phyloP scores from a whole-genome alignment of 2,329 filamentous ascomycete genomes.

The Monosporascus ibericus region DNA sequence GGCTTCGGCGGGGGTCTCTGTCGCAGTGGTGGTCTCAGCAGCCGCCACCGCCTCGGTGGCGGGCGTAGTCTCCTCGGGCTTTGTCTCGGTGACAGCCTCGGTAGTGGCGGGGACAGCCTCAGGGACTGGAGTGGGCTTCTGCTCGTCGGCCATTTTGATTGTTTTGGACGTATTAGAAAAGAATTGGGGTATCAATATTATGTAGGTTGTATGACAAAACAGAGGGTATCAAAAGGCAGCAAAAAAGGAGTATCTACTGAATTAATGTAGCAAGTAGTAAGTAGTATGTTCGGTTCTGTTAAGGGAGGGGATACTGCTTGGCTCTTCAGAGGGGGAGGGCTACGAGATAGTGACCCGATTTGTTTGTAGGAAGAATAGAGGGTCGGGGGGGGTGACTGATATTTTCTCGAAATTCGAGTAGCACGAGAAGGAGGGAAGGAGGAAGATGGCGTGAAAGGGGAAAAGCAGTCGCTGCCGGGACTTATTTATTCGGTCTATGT shows the following conservation, averaged over 20 bases:
- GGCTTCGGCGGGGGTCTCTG: conserved; percentile 33
- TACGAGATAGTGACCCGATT: background rate
- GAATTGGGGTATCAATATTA: conserved; percentile 27
- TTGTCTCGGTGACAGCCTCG: conserved; percentile 28
- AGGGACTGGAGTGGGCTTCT: conserved; percentile 61
- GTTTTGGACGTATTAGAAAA: conserved; percentile 14
- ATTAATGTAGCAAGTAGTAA: conserved; percentile 4
- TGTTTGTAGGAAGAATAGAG: conserved; percentile 5
- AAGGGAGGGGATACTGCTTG: background rate
- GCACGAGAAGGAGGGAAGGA: conserved; percentile 22
- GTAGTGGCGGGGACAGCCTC: conserved; percentile 39
- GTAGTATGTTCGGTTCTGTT: background rate
- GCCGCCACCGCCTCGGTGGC: conserved; percentile 34
- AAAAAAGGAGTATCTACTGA: conserved; percentile 31
- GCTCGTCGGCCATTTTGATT: conserved; percentile 65
- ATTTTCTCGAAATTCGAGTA: conserved; percentile 14
- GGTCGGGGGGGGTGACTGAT: conserved; percentile 17
- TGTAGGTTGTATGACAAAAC: conserved; percentile 30
- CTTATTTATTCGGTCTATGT: conserved; percentile 29
- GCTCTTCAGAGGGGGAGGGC: background rate
- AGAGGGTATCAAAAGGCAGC: conserved; percentile 47
- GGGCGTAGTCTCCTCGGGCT: conserved; percentile 34
- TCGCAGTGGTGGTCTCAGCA: conserved; percentile 34
- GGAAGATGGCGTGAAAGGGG: conserved; percentile 11
- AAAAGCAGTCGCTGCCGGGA: conserved; percentile 22